Evolutionary conservation across 768 basidiomycete species (phyloP).

Genomic region (Mycena belliarum): DNA sequence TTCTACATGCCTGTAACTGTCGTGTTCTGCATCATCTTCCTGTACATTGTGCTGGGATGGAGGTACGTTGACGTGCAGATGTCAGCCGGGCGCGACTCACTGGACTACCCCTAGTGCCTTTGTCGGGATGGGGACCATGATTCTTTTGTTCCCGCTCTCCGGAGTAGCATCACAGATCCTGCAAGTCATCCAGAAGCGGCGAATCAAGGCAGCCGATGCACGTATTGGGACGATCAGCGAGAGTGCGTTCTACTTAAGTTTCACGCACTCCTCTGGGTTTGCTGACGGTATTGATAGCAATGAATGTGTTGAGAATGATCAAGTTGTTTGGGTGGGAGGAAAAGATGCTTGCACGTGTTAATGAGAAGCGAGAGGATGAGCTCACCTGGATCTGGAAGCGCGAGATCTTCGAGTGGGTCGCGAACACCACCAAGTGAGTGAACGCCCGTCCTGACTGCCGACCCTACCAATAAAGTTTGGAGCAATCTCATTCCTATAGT

Average conservation of each 20-base stretch:
- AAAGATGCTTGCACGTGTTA: slow-evolving; percentile 54
- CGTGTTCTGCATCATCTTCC: slow-evolving; percentile 26
- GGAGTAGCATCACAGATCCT: slow-evolving; percentile 42
- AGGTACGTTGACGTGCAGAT: slow-evolving; percentile 17
- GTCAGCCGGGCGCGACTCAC: neutral
- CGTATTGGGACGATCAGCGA: slow-evolving; percentile 49
- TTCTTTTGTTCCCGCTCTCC: slow-evolving; percentile 43
- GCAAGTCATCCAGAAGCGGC: slow-evolving; percentile 14
- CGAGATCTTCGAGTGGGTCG: slow-evolving; percentile 52
- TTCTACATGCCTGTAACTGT: slow-evolving; percentile 26
- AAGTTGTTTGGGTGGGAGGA: slow-evolving; percentile 71
- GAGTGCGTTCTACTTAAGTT: slow-evolving; percentile 33
- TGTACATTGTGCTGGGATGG: slow-evolving; percentile 35
- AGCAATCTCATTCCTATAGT: slow-evolving; percentile 62
- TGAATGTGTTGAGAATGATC: slow-evolving; percentile 48
- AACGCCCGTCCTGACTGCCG: slow-evolving; percentile 8
- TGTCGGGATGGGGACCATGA: slow-evolving; percentile 45
- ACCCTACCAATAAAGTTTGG: neutral
- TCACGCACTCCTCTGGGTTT: too few species aligned
- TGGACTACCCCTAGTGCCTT: slow-evolving; percentile 31
- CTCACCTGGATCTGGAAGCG: slow-evolving; percentile 53
- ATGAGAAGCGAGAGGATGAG: slow-evolving; percentile 63
- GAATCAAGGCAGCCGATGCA: slow-evolving; percentile 33
- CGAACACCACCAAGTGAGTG: slow-evolving; percentile 42
- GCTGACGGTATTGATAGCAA: slow-evolving; percentile 23